Conservation (phyloP, 2,329 filamentous ascomycete species). For the Coniosporium tulheliwenetii region DNA sequence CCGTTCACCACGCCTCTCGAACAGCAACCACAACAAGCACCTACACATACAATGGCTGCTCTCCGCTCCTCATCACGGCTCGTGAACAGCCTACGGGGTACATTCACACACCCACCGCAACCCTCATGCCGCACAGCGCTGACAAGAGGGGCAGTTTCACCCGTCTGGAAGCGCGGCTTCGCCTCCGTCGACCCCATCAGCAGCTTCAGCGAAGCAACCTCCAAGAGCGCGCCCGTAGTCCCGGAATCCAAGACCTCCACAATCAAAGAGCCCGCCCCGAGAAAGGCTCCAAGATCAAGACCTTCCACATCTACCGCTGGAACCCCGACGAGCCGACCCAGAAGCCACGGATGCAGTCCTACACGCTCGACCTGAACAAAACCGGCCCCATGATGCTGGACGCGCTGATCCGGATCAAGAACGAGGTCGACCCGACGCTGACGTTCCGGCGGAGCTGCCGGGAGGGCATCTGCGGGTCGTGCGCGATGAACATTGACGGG, state of each 20-base stretch:
- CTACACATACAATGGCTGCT: slow-evolving; percentile 5
- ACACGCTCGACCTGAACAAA: slow-evolving; percentile 94
- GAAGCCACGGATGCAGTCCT: slow-evolving; percentile 92
- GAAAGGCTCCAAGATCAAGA: slow-evolving; percentile 57
- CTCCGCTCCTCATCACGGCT: slow-evolving; percentile 5
- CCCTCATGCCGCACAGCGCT: not conserved
- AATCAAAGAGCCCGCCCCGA: slow-evolving; percentile 43
- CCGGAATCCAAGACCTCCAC: slow-evolving; percentile 42
- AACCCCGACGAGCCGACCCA: slow-evolving; percentile 81
- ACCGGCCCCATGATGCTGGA: slow-evolving; percentile 98
- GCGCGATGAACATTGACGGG: slow-evolving; percentile 99
- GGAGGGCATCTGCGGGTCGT: slow-evolving; percentile 97
- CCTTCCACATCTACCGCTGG: slow-evolving; percentile 98
- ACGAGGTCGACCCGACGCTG: slow-evolving; percentile 90
- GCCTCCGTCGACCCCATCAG: slow-evolving; percentile 11
- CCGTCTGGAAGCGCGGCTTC: slow-evolving; percentile 2
- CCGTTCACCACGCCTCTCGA: too few relatives aligned
- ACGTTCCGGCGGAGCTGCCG: slow-evolving; percentile 93
- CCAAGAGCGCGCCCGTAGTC: slow-evolving; percentile 15
- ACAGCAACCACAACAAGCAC: not conserved
- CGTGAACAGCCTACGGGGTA: slow-evolving; percentile 2
- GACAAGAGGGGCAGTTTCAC: not conserved
- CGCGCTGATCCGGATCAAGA: slow-evolving; percentile 95
- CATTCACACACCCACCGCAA: not conserved
- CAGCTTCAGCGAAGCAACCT: slow-evolving; percentile 12